Evolutionary conservation across 257 asterid genomes (phyloP), one percentile per base, ranked within the genome.

Genomic region (Linderniella brevidens): DNA sequence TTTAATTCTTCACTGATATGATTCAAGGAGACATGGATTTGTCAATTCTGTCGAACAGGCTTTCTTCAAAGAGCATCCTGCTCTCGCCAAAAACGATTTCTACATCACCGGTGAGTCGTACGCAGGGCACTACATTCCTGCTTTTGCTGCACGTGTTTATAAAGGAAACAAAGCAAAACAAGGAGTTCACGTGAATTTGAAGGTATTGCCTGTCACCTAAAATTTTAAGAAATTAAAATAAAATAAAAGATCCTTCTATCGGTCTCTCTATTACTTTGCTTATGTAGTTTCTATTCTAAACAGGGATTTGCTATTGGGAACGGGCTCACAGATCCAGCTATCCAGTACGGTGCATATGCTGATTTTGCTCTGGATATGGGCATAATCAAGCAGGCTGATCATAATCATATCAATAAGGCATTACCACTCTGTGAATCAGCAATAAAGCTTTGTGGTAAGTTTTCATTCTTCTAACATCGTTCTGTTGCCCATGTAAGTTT

Each of bases 81-180:
- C 68, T 44, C 55, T 73, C 42, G 78, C 68, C 2, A 61, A 71
- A 62, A 80, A 76, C 48, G 87, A 80, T 53, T 76, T 80, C 46
- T 80, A 66, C 65, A 76, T 80, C 39, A 80, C 87, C 32, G 92
- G 92, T 36, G 92, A 79, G 64, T 79, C 86, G 40, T 79, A 79
- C 48, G 92, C 92, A 37, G 92, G 92, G 36, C 92, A 80, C 57
- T 80, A 80, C 36, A 74, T 80, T 60, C 92, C 92, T 56, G 87
- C 92, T 62, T 57, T 80, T 54, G 92, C 87, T 61, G 71, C 87
- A 35, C 74, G 92, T 39, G 71, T 80, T 48, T 74, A 80, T 62
- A 60, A 39, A 37, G 92, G 83, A 56, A 76, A 80, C 71, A 76
- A 76, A 68, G 87, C 60, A 44, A 76, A 76, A 48, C 83, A 71